Conservation (phyloP, 2,329 filamentous ascomycete genomes). For the Colletotrichum spinosum region DNA sequence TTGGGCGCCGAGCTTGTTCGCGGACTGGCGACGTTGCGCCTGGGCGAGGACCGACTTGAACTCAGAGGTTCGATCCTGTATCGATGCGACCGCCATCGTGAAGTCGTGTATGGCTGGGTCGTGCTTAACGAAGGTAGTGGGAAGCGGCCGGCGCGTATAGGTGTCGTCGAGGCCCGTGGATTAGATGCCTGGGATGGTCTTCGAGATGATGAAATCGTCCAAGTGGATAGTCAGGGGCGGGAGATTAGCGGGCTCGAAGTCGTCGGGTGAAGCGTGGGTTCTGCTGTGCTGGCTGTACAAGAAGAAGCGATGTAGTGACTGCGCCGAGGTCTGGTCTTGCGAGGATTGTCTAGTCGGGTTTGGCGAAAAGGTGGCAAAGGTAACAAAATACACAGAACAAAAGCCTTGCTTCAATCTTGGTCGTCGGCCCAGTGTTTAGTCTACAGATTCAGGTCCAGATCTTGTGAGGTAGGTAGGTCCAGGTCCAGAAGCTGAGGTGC, state of each 20-base stretch:
- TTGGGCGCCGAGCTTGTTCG: constrained; percentile 82
- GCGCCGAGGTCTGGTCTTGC: too few relatives aligned
- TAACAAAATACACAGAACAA: too few relatives aligned
- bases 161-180: constrained; percentile 3
- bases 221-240: constrained; percentile 10
- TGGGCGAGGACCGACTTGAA: constrained; percentile 92
- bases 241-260: constrained; percentile 6
- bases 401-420: too few relatives aligned
- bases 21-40: constrained; percentile 82
- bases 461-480: background rate
- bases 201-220: background rate
- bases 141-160: constrained; percentile 22
- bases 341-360: too few relatives aligned
- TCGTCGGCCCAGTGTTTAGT: background rate
- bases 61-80: constrained; percentile 96
- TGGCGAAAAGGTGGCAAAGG: too few relatives aligned
- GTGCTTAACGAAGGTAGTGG: background rate
- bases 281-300: constrained; percentile 16
- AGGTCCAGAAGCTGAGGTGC: background rate
- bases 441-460: background rate
- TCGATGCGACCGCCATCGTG: constrained; percentile 76
- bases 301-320: constrained; percentile 3
- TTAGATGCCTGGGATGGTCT: background rate
- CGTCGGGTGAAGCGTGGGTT: background rate
- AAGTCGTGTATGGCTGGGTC: background rate